These are phyloP conservation scores for Protoeuglena noctilucae DNA, from an alignment of 139 green algal species.

Conservation along the genomic window DNA sequence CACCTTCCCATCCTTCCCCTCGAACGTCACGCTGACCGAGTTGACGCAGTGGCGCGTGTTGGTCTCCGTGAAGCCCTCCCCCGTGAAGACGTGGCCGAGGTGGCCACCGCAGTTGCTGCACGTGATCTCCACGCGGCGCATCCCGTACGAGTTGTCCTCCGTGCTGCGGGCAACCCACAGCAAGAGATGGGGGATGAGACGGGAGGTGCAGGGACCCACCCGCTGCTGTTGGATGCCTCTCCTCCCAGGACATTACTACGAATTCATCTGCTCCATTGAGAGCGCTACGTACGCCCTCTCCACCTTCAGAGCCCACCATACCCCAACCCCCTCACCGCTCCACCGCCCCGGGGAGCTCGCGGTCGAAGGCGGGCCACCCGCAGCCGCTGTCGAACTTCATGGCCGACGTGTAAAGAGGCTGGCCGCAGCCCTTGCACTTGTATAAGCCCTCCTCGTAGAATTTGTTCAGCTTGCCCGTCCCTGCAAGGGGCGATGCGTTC, in stretches of 20 bases:
- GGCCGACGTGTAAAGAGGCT: conserved; percentile 52
- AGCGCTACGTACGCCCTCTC: no score
- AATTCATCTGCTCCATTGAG: no score
- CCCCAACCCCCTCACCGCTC: neutral
- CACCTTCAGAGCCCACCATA: no score
- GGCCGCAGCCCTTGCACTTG: conserved; percentile 59
- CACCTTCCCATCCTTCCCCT: no score
- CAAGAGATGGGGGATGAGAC: no score
- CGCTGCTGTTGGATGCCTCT: no score
- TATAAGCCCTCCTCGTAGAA: conserved; percentile 62
- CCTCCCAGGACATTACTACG: no score
- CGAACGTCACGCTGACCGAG: conserved; percentile 61
- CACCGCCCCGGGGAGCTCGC: conserved; percentile 29
- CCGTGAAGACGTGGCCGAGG: conserved; percentile 88
- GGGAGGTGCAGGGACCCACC: no score
- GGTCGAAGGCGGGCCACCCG: conserved; percentile 87
- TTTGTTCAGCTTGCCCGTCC: conserved; percentile 77
- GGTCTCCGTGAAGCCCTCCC: conserved; percentile 84
- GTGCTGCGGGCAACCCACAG: no score
- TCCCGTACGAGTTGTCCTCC: conserved; percentile 31
- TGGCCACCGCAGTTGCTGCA: conserved; percentile 78
- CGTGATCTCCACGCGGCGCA: conserved; percentile 36
- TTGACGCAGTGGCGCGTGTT: conserved; percentile 91
- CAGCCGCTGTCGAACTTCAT: conserved; percentile 90
- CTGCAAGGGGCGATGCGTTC: no score